Evolutionary conservation across 140 eudicot species (phyloP), one percentile per base, ranked within the genome.

Genomic region (Bidens hawaiensis): DNA sequence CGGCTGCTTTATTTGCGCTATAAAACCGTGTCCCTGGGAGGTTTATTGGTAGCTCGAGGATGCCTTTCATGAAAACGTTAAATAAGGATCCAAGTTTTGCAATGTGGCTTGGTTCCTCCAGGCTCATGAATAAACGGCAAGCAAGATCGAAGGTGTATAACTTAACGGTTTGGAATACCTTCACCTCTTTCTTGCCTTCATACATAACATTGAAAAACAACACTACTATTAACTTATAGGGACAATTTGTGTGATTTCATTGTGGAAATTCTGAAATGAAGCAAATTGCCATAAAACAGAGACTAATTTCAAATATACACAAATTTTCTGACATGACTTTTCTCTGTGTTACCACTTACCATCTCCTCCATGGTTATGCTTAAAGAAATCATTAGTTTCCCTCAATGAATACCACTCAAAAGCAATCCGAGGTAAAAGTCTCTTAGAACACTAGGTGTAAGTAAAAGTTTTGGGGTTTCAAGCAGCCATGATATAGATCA

Each of bases 21-120:
- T 69, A 62, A 57, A 83, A 83, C 45, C 85, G 42, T 0, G 95
- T 86, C n/a, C 90, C 90, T 0, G 88, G 95, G 42, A 83, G 3
- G 48, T 83, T 65, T 0, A 86, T 4, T 13, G 95, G 87, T 43
- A 86, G 58, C 9, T 82, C 73, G 43, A 86, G 53, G 40, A 83
- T 21, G 46, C 95, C 95, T 68, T 83, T 80, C 17, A 86, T 40
- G 73, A 83, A 78, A 26, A 80, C 47, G n/a, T 80, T 54, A 79
- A 86, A 86, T 13, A 70, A 71, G 6, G 75, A 18, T 14, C 74
- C 78, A 3, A 86, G 81, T 72, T 75, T 77, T 23, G 69, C 28
- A 9, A 83, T 46, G 6, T 76, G 75, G 5, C 57, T 11, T 13
- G 78, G 76, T 5, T 83, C 87, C 62, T 86, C 79, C 0, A 80